Percentiles rank a stretch among this genome's conserved stretches.
These are phyloP conservation scores for Kingdonia uniflora DNA, from an alignment of 164 flowering plant species.

Conservation along the genomic window DNA sequence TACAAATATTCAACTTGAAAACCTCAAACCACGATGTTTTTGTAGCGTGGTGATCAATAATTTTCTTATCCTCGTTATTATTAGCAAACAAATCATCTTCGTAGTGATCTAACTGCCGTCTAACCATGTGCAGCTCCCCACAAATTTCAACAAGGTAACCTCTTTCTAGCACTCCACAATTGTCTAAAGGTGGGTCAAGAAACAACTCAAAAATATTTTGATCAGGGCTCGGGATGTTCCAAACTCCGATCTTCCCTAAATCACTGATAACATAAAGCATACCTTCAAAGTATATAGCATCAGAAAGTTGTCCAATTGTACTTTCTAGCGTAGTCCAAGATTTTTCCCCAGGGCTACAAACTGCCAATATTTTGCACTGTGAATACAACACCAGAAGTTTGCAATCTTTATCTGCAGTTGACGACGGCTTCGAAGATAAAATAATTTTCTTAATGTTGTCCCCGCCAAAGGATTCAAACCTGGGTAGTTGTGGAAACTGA, in stretches of 20 bases:
- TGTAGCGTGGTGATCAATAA: no score
- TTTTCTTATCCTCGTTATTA: no score
- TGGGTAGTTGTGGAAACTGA: background rate
- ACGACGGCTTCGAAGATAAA: background rate
- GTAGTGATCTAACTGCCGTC: background rate
- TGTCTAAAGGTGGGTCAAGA: background rate
- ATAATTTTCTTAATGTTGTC: background rate
- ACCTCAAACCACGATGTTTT: background rate
- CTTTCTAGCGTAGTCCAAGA: background rate
- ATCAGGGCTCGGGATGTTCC: no score
- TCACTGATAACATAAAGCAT: background rate
- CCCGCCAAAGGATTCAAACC: background rate
- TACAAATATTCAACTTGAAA: background rate
- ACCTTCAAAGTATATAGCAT: background rate
- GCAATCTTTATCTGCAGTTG: background rate
- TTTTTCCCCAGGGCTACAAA: background rate
- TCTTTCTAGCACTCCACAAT: background rate
- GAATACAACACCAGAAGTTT: background rate
- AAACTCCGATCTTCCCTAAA: background rate
- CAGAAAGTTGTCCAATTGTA: background rate
- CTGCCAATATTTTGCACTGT: background rate
- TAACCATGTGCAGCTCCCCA: background rate
- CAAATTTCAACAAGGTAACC: background rate
- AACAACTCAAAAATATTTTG: background rate
- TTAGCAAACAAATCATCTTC: no score